phyloP scores from a whole-genome alignment of 73 alveolate species.

The Tetrahymena malaccensis region DNA sequence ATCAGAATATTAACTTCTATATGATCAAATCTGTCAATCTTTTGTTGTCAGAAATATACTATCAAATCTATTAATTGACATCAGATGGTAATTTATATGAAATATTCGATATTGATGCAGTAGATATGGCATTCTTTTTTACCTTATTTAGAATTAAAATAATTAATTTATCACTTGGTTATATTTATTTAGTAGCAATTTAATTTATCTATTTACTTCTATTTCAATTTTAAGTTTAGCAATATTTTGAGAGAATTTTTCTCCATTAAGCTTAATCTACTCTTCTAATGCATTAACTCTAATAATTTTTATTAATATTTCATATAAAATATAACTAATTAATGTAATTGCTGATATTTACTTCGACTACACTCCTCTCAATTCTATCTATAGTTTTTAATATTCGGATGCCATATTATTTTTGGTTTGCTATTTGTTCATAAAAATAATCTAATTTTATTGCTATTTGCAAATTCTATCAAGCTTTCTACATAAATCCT shows the following conservation, averaged over 20 bases:
- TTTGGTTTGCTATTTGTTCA: not conserved
- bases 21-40: not conserved
- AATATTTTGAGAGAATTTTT: not conserved
- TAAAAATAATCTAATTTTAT: not conserved
- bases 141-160: not conserved
- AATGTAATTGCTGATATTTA: not conserved
- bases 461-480: not conserved
- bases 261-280: not conserved
- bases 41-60: not conserved
- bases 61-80: not conserved
- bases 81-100: not conserved
- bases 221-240: not conserved
- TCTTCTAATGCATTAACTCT: not conserved
- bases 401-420: not conserved
- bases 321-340: no score
- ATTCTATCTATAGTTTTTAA: not conserved
- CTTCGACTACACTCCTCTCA: not conserved
- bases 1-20: not conserved
- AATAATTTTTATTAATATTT: not conserved
- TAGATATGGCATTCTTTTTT: not conserved
- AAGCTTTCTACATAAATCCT: not conserved
- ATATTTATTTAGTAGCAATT: not conserved
- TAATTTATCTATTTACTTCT: not conserved
- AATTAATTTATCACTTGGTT: not conserved
- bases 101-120: not conserved